These are phyloP conservation scores for Penicillium sp. DNA, from an alignment of 2,329 filamentous ascomycete species.

Conservation along the genomic window DNA sequence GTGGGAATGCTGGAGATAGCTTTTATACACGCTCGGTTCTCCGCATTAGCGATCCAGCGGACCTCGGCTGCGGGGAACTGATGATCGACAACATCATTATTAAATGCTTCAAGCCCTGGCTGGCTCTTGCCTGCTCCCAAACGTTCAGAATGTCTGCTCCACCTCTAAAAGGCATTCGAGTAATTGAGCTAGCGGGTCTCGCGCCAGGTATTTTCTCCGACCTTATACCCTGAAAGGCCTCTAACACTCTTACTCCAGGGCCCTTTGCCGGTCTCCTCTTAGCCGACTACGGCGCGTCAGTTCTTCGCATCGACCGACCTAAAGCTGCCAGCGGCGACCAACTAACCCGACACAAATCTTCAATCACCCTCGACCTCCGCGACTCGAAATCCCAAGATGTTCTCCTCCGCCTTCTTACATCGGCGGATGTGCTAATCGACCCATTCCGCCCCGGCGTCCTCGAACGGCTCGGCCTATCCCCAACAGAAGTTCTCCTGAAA, in stretches of 20 bases:
- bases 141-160: constrained; percentile 24
- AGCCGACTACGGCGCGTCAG: constrained; percentile 82
- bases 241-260: constrained; percentile 43
- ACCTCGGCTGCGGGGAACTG: constrained; percentile 12
- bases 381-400: constrained; percentile 62
- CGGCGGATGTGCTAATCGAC: constrained; percentile 81
- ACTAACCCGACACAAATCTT: constrained; percentile 77
- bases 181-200: constrained; percentile 66
- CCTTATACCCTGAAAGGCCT: neutral
- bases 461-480: constrained; percentile 77
- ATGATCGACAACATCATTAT: neutral
- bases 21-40: neutral
- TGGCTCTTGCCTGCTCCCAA: neutral
- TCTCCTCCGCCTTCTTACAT: constrained; percentile 62
- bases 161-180: constrained; percentile 59
- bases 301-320: constrained; percentile 78
- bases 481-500: constrained; percentile 61
- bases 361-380: constrained; percentile 78
- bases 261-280: constrained; percentile 88
- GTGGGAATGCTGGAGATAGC: neutral
- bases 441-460: constrained; percentile 90
- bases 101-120: neutral
- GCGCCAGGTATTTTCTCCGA: constrained; percentile 55
- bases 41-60: constrained; percentile 1
- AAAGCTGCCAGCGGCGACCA: constrained; percentile 62